phyloP scores from a whole-genome alignment of 768 basidiomycete species.

The Lactifluus pinguis region DNA sequence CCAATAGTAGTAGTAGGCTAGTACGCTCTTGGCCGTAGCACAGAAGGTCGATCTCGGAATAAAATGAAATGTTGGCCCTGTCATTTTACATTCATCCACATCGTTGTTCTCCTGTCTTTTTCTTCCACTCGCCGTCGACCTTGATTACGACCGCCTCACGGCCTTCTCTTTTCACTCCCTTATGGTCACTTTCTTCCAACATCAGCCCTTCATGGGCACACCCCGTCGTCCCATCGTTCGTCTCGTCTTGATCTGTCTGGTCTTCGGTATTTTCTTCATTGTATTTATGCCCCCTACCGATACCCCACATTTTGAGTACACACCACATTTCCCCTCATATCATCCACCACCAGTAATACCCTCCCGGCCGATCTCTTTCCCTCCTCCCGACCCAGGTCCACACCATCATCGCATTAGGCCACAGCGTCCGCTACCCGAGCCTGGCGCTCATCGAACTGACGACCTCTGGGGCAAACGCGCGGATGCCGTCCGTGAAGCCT shows the following conservation, averaged over 20 bases:
- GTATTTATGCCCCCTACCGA: not conserved
- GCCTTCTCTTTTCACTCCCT: not conserved
- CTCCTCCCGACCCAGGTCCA: not conserved
- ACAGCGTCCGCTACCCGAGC: not conserved
- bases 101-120: not conserved
- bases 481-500: slow-evolving; percentile 49
- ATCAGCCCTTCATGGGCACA: not conserved
- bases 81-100: not conserved
- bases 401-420: not conserved
- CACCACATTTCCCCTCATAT: not conserved
- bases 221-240: not conserved
- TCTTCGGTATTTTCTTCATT: not conserved
- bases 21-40: no score
- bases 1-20: no score
- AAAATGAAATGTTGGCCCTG: not conserved
- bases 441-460: not conserved
- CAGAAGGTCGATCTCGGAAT: no score
- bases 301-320: not conserved
- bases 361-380: not conserved
- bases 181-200: not conserved
- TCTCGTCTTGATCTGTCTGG: not conserved
- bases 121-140: not conserved
- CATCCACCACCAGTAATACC: not conserved
- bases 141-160: not conserved
- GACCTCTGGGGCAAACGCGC: slow-evolving; percentile 44